A percentile compares a stretch with the other conserved stretches of the same genome.
Evolutionary conservation across 1,284 basidiomycete species (phyloP).

Genomic region (Gomphus bonarii): DNA sequence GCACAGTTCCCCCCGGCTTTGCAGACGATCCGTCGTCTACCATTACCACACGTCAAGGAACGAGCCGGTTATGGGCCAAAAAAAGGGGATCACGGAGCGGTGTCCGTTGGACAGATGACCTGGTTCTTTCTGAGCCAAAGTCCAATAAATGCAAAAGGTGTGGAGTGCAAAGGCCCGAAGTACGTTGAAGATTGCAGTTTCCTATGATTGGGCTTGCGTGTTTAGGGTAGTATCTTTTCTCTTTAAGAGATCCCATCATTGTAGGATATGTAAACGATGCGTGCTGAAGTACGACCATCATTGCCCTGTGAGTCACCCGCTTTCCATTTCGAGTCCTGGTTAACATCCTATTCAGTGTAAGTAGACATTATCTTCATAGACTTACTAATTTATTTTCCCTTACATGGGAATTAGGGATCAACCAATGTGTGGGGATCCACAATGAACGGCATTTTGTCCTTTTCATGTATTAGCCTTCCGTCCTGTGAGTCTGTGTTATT

Average conservation of each 20-base stretch:
- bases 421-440: conserved; percentile 91
- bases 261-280: conserved; percentile 86
- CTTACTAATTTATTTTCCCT: not conserved
- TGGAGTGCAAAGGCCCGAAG: conserved; percentile 69
- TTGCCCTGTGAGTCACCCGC: conserved; percentile 60
- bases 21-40: conserved; percentile 32
- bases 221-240: conserved; percentile 13
- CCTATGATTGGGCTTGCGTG: not conserved
- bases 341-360: not conserved
- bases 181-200: conserved; percentile 28
- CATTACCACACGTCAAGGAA: conserved; percentile 28
- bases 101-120: conserved; percentile 29
- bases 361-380: not conserved
- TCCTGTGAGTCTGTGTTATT: not conserved
- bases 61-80: conserved; percentile 45
- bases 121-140: conserved; percentile 40
- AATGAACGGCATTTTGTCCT: conserved; percentile 95
- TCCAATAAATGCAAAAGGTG: conserved; percentile 62
- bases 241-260: conserved; percentile 85
- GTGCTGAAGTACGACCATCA: conserved; percentile 94
- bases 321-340: conserved; percentile 1
- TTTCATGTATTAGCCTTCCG: conserved; percentile 59
- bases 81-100: conserved; percentile 23
- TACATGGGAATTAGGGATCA: conserved; percentile 60
- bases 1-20: conserved; percentile 69